Conservation (phyloP, 371 early-diverging fungal genomes). For the Basidiobolus heterosporus region DNA sequence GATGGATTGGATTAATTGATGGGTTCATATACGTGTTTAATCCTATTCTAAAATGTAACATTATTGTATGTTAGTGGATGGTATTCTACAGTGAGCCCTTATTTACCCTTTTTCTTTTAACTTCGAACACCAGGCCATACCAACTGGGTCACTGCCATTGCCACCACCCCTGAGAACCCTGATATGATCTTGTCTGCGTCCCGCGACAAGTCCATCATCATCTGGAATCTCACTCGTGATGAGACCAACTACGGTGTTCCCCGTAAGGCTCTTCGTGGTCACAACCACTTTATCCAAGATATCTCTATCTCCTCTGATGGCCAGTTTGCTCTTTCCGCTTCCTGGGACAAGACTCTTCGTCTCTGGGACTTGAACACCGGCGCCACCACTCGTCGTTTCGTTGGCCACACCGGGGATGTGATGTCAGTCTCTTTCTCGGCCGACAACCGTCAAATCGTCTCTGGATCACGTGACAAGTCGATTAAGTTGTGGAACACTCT, state of each 20-base stretch:
- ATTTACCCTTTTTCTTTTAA: too few species aligned
- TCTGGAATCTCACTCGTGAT: conserved; percentile 88
- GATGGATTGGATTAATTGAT: too few species aligned
- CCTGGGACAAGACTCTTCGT: conserved; percentile 97
- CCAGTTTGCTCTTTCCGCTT: conserved; percentile 90
- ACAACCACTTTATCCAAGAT: conserved; percentile 96
- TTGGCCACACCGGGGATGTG: conserved; percentile 93
- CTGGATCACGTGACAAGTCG: conserved; percentile 92
- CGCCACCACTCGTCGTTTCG: conserved; percentile 83
- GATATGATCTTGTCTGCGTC: conserved; percentile 84
- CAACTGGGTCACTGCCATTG: conserved; percentile 81
- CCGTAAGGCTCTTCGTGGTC: conserved; percentile 77
- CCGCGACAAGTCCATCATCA: conserved; percentile 81
- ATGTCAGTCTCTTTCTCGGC: conserved; percentile 96
- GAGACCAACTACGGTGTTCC: conserved; percentile 83
- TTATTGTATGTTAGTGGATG: too few species aligned
- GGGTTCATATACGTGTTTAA: too few species aligned
- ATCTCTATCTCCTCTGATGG: conserved; percentile 94
- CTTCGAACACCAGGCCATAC: conserved; percentile 71
- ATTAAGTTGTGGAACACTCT: conserved; percentile 99
- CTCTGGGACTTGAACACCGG: conserved; percentile 94
- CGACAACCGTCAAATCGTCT: conserved; percentile 96
- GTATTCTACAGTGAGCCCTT: too few species aligned
- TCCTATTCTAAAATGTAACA: too few species aligned
- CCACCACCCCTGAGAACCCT: conserved; percentile 80